A percentile compares a stretch with the other conserved stretches of the same genome.
Evolutionary conservation across 495 filamentous ascomycete species (phyloP).

Genomic region (Peziza echinospora): DNA sequence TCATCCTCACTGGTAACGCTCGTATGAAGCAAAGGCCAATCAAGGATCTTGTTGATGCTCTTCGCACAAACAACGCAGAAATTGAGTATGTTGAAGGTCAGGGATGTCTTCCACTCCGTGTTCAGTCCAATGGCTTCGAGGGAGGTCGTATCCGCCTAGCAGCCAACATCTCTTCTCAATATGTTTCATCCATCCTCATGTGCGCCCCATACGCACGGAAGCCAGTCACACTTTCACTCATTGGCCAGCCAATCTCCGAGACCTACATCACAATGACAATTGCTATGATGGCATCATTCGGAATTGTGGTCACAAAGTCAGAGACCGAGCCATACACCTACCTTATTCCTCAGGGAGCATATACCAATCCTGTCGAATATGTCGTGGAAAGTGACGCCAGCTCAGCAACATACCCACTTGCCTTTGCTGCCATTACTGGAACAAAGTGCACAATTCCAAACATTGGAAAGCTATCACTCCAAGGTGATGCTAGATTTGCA

Average conservation of each 20-base stretch:
- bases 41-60: constrained; percentile 76
- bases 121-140: constrained; percentile 69
- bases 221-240: constrained; percentile 69
- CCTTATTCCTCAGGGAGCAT: constrained; percentile 69
- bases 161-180: constrained; percentile 90
- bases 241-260: constrained; percentile 90
- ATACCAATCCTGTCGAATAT: constrained; percentile 70
- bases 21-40: constrained; percentile 95
- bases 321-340: constrained; percentile 68
- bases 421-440: constrained; percentile 83
- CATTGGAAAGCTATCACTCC: constrained; percentile 74
- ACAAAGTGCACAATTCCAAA: constrained; percentile 91
- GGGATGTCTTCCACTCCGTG: constrained; percentile 61
- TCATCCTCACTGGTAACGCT: constrained; percentile 76
- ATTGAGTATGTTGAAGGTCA: constrained; percentile 66
- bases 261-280: constrained; percentile 98
- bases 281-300: constrained; percentile 90
- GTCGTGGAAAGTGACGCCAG: constrained; percentile 92
- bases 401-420: constrained; percentile 89
- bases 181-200: constrained; percentile 91
- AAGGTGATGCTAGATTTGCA: constrained; percentile 91
- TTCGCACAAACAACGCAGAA: constrained; percentile 59
- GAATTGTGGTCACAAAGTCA: constrained; percentile 55
- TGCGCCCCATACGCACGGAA: constrained; percentile 90
- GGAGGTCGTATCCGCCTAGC: constrained; percentile 81